A percentile compares a stretch with the other conserved stretches of the same genome.
phyloP scores from a whole-genome alignment of 495 filamentous ascomycete species.

The Neurospora sp. region DNA sequence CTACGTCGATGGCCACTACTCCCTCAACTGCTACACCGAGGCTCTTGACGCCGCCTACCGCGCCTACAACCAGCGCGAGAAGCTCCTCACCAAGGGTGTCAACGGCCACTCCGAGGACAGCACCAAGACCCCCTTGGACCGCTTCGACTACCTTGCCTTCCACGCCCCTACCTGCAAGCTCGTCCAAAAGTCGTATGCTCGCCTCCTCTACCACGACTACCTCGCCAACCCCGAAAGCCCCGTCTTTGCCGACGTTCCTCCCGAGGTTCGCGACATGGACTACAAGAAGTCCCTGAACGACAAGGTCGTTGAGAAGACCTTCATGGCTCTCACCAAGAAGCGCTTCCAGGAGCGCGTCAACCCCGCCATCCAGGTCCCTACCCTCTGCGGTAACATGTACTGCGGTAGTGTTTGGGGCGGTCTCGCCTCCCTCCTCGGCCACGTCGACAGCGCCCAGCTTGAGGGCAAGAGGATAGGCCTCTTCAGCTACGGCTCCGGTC shows the following conservation, averaged over 20 bases:
- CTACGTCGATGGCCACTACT: conserved; percentile 92
- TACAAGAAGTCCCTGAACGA: conserved; percentile 81
- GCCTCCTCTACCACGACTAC: conserved; percentile 96
- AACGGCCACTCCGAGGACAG: conserved; percentile 41
- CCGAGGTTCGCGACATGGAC: conserved; percentile 74
- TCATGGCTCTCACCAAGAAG: conserved; percentile 94
- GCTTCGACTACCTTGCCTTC: conserved; percentile 94
- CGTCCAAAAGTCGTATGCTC: conserved; percentile 88
- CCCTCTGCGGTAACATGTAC: conserved; percentile 99
- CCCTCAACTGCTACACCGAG: conserved; percentile 89
- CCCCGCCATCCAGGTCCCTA: conserved; percentile 77
- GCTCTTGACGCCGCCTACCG: conserved; percentile 95
- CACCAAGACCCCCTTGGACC: conserved; percentile 65
- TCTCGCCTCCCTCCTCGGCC: conserved; percentile 64
- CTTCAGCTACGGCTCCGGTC: conserved; percentile 92
- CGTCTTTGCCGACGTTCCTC: conserved; percentile 75
- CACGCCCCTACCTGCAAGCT: conserved; percentile 97
- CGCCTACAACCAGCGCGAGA: conserved; percentile 81
- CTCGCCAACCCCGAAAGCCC: conserved; percentile 64
- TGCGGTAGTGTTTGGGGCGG: conserved; percentile 88
- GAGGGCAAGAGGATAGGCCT: conserved; percentile 81
- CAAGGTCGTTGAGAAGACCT: conserved; percentile 90
- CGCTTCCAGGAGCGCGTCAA: conserved; percentile 80
- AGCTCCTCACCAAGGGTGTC: conserved; percentile 47
- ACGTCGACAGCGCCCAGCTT: conserved; percentile 55